phyloP scores from a whole-genome alignment of 75 land plant genomes.

The Picea sitchensis region DNA sequence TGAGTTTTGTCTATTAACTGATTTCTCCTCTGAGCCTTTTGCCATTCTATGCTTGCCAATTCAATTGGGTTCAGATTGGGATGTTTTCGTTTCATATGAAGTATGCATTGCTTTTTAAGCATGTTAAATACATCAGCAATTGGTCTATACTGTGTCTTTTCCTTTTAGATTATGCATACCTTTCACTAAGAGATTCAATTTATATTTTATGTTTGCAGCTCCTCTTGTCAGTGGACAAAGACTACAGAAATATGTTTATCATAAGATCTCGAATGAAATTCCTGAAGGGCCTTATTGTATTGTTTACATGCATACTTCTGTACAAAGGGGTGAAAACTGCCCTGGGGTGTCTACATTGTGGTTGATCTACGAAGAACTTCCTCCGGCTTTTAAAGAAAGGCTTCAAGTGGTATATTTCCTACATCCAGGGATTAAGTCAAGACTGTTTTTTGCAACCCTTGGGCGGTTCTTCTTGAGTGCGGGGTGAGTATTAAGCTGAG shows the following conservation, averaged over 20 bases:
- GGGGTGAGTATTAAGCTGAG: conserved; percentile 9
- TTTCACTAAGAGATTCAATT: too few species aligned
- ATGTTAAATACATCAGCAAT: too few species aligned
- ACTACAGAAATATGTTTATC: conserved; percentile 53
- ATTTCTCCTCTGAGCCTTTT: too few species aligned
- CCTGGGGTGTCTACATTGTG: conserved; percentile 55
- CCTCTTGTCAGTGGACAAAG: conserved; percentile 28
- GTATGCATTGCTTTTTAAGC: too few species aligned
- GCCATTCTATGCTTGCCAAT: too few species aligned
- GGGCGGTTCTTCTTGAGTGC: conserved; percentile 59
- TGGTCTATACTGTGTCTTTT: too few species aligned
- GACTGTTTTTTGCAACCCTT: conserved; percentile 66
- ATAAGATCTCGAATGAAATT: conserved; percentile 37
- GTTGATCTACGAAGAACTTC: conserved; percentile 55
- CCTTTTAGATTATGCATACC: too few species aligned
- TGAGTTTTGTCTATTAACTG: too few species aligned
- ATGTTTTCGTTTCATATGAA: too few species aligned
- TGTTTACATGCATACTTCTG: conserved; percentile 60
- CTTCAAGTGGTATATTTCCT: conserved; percentile 65
- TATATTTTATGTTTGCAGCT: conserved; percentile 20
- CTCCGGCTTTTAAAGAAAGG: conserved; percentile 37
- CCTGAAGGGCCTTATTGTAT: conserved; percentile 38
- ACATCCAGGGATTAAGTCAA: conserved; percentile 68
- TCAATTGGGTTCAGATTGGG: too few species aligned
- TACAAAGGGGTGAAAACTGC: conserved; percentile 49